Conservation (phyloP, 805 yeast genomes). For the Candida morakotiae region DNA sequence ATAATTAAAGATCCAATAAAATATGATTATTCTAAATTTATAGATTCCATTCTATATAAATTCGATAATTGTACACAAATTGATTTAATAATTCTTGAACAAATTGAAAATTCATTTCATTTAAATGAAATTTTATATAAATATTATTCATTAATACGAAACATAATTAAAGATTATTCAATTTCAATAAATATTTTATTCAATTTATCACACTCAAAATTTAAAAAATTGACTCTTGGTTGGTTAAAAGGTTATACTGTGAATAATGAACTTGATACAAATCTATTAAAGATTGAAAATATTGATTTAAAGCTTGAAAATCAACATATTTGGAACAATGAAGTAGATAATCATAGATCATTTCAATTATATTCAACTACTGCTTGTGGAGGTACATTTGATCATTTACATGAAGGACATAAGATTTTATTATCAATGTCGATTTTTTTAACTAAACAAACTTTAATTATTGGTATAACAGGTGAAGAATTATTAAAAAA, state of each 20-base stretch:
- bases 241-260: constrained; percentile 5
- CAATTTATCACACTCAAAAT: constrained; percentile 11
- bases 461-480: constrained; percentile 78
- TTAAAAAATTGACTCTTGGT: background rate
- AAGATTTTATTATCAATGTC: constrained; percentile 75
- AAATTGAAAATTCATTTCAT: constrained; percentile 16
- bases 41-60: background rate
- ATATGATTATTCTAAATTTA: constrained; percentile 11
- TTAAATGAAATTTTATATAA: constrained; percentile 25
- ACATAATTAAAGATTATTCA: constrained; percentile 15
- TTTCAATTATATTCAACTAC: constrained; percentile 18
- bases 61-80: constrained; percentile 8
- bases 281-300: background rate
- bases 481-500: constrained; percentile 68
- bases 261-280: background rate
- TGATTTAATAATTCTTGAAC: constrained; percentile 21
- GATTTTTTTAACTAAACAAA: constrained; percentile 50
- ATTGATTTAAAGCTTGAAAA: background rate
- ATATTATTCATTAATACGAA: constrained; percentile 26
- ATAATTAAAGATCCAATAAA: constrained; percentile 13
- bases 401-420: constrained; percentile 95
- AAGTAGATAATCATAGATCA: background rate
- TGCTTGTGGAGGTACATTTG: constrained; percentile 96
- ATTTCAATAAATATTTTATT: constrained; percentile 28
- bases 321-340: background rate